Evolutionary conservation across 345 rosid genomes (phyloP).

Genomic region (Turnera subulata): DNA sequence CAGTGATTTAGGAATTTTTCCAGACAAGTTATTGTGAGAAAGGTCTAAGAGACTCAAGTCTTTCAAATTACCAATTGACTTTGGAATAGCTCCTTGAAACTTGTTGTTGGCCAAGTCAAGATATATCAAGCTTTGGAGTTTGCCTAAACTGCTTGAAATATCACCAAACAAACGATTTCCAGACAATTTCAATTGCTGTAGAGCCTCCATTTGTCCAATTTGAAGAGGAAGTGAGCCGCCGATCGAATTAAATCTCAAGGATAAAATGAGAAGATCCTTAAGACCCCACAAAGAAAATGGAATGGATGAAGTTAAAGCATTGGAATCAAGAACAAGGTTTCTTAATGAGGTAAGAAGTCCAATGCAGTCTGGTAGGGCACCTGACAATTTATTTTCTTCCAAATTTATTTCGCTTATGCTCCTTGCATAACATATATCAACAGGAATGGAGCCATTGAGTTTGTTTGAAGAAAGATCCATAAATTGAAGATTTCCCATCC

Average conservation of each 20-base stretch:
- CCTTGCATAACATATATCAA: neutral
- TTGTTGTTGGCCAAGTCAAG: slow-evolving; percentile 11
- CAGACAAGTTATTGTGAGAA: slow-evolving; percentile 19
- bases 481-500: neutral
- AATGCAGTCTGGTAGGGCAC: neutral
- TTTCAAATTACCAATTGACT: slow-evolving; percentile 12
- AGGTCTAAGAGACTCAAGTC: slow-evolving; percentile 21
- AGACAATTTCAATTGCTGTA: neutral
- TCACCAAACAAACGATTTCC: neutral
- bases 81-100: slow-evolving; percentile 21
- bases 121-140: neutral
- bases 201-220: neutral
- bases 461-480: neutral
- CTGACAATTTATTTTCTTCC: neutral
- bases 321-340: neutral
- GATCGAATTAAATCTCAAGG: neutral
- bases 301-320: neutral
- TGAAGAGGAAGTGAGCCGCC: neutral
- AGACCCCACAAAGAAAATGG: neutral
- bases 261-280: neutral
- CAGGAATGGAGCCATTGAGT: neutral
- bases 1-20: slow-evolving; percentile 22
- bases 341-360: slow-evolving; percentile 3
- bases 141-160: slow-evolving; percentile 3
- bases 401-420: neutral